Evolutionary conservation across 345 rosid genomes (phyloP).

Genomic region (Isatis tinctoria): DNA sequence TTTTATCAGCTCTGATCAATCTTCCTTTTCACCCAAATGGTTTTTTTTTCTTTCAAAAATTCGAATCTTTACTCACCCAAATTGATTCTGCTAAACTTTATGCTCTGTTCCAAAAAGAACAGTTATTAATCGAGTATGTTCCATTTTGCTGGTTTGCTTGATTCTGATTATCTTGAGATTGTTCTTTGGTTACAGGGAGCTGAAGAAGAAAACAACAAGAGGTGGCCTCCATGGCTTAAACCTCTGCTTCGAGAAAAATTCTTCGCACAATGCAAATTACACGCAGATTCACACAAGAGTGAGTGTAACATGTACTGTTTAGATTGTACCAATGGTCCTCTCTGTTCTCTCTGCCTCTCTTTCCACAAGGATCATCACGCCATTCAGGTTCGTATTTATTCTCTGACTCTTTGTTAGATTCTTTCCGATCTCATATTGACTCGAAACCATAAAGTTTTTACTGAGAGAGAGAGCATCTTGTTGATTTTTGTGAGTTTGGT

Average conservation of each 20-base stretch:
- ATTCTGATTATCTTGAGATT: not conserved
- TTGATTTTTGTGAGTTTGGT: not conserved
- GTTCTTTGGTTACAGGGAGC: constrained; percentile 33
- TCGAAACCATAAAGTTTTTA: not conserved
- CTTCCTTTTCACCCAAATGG: not conserved
- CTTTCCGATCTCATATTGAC: not conserved
- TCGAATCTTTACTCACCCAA: not conserved
- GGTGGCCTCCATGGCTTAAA: constrained; percentile 85
- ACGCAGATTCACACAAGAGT: constrained; percentile 89
- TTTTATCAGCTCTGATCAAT: not conserved
- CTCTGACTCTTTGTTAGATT: not conserved
- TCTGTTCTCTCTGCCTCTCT: constrained; percentile 74
- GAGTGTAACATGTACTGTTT: constrained; percentile 97
- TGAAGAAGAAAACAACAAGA: constrained; percentile 57
- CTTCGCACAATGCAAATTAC: constrained; percentile 87
- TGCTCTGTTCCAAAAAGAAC: not conserved
- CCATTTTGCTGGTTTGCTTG: not conserved
- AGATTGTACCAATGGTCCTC: constrained; percentile 84
- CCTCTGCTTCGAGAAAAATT: constrained; percentile 65
- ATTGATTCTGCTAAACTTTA: not conserved
- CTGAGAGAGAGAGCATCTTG: not conserved
- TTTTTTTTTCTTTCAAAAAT: not conserved
- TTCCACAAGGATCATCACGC: constrained; percentile 71
- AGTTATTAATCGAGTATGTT: not conserved
- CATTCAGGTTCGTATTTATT: constrained; percentile 58